These are phyloP conservation scores for Pestalotiopsis sp. DNA, from an alignment of 2,329 filamentous ascomycete genomes.

Conservation along the genomic window DNA sequence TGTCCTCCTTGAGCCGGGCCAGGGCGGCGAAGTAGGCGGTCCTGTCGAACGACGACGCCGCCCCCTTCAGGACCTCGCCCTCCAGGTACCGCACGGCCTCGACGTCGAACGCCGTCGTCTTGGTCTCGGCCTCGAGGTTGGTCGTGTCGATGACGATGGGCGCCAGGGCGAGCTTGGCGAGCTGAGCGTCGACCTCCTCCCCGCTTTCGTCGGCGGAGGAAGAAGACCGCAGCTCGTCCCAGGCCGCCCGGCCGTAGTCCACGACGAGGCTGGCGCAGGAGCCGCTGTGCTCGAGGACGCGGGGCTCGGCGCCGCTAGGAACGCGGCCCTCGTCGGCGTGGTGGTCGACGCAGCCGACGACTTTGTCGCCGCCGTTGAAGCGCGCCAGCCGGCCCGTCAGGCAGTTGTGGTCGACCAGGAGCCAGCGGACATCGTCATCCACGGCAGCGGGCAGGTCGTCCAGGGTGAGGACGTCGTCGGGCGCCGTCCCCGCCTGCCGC, in stretches of 20 bases:
- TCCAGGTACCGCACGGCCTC: slow-evolving; percentile 63
- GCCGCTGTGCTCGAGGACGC: slow-evolving; percentile 67
- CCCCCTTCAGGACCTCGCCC: slow-evolving; percentile 29
- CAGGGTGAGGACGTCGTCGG: slow-evolving; percentile 67
- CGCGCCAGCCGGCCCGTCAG: slow-evolving; percentile 63
- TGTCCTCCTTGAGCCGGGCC: slow-evolving; percentile 66
- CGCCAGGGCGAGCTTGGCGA: slow-evolving; percentile 69
- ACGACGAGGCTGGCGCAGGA: slow-evolving; percentile 75
- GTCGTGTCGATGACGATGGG: slow-evolving; percentile 75
- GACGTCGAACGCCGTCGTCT: slow-evolving; percentile 66
- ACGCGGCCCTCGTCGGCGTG: slow-evolving; percentile 72
- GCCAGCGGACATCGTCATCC: slow-evolving; percentile 63
- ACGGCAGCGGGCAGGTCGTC: slow-evolving; percentile 54
- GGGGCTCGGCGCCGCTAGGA: slow-evolving; percentile 45
- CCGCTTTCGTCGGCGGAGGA: too few species aligned
- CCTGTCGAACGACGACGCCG: slow-evolving; percentile 47
- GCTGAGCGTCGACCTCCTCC: slow-evolving; percentile 58
- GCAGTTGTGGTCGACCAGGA: slow-evolving; percentile 80
- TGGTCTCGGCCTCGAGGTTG: slow-evolving; percentile 62
- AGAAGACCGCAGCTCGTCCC: slow-evolving; percentile 53
- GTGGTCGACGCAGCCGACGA: slow-evolving; percentile 75
- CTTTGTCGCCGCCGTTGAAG: slow-evolving; percentile 45
- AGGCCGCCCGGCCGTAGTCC: slow-evolving; percentile 57
- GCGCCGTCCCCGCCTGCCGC: slow-evolving; percentile 57
- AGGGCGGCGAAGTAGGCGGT: slow-evolving; percentile 62